Evolutionary conservation across 257 asterid genomes (phyloP).

Genomic region (Gentiana dahurica): DNA sequence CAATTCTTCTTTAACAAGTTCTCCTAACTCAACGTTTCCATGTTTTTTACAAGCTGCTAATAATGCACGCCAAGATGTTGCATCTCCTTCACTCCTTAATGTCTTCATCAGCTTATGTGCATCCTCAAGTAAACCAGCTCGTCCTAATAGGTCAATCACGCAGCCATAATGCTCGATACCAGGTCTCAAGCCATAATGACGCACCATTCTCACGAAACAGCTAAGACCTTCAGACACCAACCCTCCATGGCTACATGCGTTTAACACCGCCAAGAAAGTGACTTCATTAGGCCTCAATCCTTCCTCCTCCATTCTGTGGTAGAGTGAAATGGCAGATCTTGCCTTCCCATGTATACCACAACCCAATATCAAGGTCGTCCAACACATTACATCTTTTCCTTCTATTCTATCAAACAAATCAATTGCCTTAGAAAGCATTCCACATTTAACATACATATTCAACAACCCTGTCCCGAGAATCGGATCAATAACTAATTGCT

Average conservation of each 20-base stretch:
- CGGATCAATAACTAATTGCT: slow-evolving; percentile 28
- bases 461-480: slow-evolving; percentile 46
- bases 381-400: slow-evolving; percentile 39
- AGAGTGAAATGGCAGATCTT: slow-evolving; percentile 25
- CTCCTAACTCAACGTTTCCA: slow-evolving; percentile 41
- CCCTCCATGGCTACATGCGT: slow-evolving; percentile 64
- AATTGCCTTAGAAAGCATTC: slow-evolving; percentile 42
- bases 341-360: slow-evolving; percentile 45
- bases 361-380: slow-evolving; percentile 57
- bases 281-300: slow-evolving; percentile 46
- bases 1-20: slow-evolving; percentile 31
- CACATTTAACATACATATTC: slow-evolving; percentile 52
- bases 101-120: slow-evolving; percentile 36
- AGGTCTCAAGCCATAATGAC: slow-evolving; percentile 31
- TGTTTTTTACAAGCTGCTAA: slow-evolving; percentile 57
- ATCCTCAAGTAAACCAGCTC: slow-evolving; percentile 51
- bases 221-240: slow-evolving; percentile 37
- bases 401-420: slow-evolving; percentile 27
- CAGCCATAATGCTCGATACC: slow-evolving; percentile 60
- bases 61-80: slow-evolving; percentile 53
- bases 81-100: slow-evolving; percentile 38
- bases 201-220: slow-evolving; percentile 43
- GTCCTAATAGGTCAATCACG: slow-evolving; percentile 48
- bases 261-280: slow-evolving; percentile 49
- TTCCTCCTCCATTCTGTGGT: slow-evolving; percentile 43